Evolutionary conservation across 208 protist species (phyloP), one percentile per base, ranked within the genome.

Genomic region (Acanthamoeba lenticulata): DNA sequence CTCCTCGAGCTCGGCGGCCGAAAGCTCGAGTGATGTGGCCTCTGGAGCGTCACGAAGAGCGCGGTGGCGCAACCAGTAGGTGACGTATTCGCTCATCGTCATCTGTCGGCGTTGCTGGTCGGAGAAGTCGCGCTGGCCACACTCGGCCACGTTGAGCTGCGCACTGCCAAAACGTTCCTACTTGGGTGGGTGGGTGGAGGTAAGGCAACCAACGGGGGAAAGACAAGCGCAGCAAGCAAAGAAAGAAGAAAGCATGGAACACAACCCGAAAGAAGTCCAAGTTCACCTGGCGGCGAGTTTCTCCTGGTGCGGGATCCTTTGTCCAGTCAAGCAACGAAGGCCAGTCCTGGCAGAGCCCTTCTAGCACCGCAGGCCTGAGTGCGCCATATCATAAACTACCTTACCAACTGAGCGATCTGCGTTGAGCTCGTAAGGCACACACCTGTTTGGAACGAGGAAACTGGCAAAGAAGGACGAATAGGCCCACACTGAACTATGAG

Each of bases 41-140:
- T 34, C 32, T 40, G 21, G 62, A 69, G 60, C 79, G 9, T 85
- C 83, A 27, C 86, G 49, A 29, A 44, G 1, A 2, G 49, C 86
- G 7, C 42, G 32, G 55, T 74, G 86, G 34, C 36, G 49, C 3
- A 3, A 7, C 86, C 86, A 92, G n/a, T 92, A 92, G 40, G 29
- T 49, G 21, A 92, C 72, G 42, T 55, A 92, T 27, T 92, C 55
- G 32, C 57, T 62, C 86, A 92, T 92, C n/a, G 6, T 92, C 86
- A 92, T 92, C 86, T 72, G 27, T 19, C n/a, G 21, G 9, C 86
- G 49, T 49, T 34, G 32, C 86, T 92, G 86, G 44, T 92, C 86
- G 13, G 52, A 74, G 38, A 92, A 92, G 34, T 92, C 86, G 4
- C 42, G 4, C 38, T 72, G 49, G 32, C 42, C 40, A n/a, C 86